Evolutionary conservation across 1,284 basidiomycete species (phyloP).

Genomic region (Malassezia brasiliensis): DNA sequence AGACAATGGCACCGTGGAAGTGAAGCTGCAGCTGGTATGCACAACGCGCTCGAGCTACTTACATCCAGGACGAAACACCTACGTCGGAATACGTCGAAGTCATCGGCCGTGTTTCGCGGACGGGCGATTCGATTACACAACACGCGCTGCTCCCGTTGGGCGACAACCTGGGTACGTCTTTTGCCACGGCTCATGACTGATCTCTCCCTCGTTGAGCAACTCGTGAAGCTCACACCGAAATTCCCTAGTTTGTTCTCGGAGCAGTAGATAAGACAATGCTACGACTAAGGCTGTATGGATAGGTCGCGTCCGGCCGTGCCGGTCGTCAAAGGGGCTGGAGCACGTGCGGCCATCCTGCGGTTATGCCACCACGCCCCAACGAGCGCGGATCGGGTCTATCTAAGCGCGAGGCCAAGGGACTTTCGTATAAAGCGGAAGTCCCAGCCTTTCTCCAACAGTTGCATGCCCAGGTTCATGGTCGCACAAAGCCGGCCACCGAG

Average conservation of each 20-base stretch:
- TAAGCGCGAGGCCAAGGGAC: neutral
- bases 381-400: neutral
- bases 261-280: neutral
- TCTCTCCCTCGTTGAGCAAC: constrained; percentile 27
- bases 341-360: neutral
- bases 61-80: constrained; percentile 7
- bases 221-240: constrained; percentile 25
- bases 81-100: constrained; percentile 31
- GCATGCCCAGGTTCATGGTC: constrained; percentile 7
- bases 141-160: constrained; percentile 22
- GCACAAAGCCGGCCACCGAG: neutral
- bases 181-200: constrained; percentile 15
- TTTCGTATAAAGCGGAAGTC: constrained; percentile 1
- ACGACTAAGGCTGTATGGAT: no score
- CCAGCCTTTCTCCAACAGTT: constrained; percentile 8
- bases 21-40: constrained; percentile 25
- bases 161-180: constrained; percentile 26
- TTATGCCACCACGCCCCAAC: neutral
- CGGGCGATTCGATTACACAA: constrained; percentile 21
- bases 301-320: neutral
- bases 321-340: neutral
- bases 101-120: constrained; percentile 39
- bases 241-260: constrained; percentile 27
- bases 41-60: neutral
- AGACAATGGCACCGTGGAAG: constrained; percentile 38